A percentile compares a stretch with the other conserved stretches of the same genome.
Conservation (phyloP, 2,329 filamentous ascomycete species). For the Raffaelea albimanens region DNA sequence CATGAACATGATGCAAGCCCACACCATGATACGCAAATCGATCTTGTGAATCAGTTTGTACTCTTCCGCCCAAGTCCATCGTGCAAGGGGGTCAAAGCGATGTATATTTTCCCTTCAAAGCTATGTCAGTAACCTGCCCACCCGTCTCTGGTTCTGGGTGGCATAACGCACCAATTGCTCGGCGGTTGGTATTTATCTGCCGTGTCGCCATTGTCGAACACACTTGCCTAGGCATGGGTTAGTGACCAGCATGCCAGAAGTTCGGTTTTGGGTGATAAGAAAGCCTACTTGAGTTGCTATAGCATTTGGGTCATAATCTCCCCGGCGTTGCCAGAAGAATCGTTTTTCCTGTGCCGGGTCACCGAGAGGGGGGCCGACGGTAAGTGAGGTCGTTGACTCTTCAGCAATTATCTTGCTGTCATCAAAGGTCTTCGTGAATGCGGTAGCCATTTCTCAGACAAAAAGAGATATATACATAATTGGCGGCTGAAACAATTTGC, state of each 20-base stretch:
- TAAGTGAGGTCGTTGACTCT: not conserved
- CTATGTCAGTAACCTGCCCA: not conserved
- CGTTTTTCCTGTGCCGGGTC: conserved; percentile 16
- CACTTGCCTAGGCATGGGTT: conserved; percentile 20
- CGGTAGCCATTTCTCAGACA: not conserved
- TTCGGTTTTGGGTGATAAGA: not conserved
- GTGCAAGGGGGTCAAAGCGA: conserved; percentile 33
- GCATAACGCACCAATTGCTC: conserved; percentile 10
- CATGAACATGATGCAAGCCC: conserved; percentile 37
- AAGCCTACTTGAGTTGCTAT: conserved; percentile 15
- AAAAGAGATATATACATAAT: too few relatives aligned
- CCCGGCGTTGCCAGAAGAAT: conserved; percentile 22
- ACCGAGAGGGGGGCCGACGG: conserved; percentile 17
- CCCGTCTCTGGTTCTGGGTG: not conserved
- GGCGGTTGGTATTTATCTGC: conserved; percentile 24
- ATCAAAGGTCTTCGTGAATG: not conserved
- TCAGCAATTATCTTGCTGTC: not conserved
- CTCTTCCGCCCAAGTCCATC: conserved; percentile 31
- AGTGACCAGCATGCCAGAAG: not conserved
- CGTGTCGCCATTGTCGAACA: conserved; percentile 27
- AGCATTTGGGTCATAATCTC: conserved; percentile 19
- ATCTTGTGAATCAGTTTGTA: conserved; percentile 33
- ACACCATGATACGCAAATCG: conserved; percentile 29
- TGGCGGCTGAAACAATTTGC: too few relatives aligned
- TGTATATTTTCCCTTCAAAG: conserved; percentile 25